A percentile compares a stretch with the other conserved stretches of the same genome.
phyloP scores from a whole-genome alignment of 345 rosid species.

The Gossypium anomalum region DNA sequence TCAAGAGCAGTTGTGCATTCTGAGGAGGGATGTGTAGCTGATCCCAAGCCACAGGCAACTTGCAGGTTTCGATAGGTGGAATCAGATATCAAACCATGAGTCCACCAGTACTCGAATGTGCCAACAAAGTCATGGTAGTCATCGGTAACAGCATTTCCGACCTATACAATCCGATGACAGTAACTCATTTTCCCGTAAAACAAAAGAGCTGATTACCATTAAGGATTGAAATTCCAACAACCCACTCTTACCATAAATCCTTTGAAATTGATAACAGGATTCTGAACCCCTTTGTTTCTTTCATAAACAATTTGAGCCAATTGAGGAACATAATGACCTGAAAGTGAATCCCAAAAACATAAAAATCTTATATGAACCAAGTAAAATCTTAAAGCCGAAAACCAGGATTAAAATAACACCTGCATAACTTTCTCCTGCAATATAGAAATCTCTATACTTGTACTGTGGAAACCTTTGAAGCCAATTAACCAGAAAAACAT shows the following conservation, averaged over 20 bases:
- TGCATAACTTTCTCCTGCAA: conserved; percentile 95
- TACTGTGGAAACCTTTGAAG: conserved; percentile 91
- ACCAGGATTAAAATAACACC: conserved; percentile 34
- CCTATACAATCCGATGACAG: conserved; percentile 33
- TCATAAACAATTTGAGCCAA: conserved; percentile 67
- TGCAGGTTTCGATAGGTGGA: conserved; percentile 58
- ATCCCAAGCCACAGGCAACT: conserved; percentile 45
- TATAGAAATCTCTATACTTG: conserved; percentile 88
- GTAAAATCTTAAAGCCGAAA: neutral
- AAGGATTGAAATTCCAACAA: neutral
- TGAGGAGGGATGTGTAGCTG: conserved; percentile 61
- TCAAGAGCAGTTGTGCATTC: conserved; percentile 56
- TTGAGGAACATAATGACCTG: conserved; percentile 98
- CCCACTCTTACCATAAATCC: conserved; percentile 69
- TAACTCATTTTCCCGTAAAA: neutral
- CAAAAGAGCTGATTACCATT: neutral
- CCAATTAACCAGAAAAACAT: conserved; percentile 75
- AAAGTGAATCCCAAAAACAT: conserved; percentile 10
- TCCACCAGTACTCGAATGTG: conserved; percentile 94
- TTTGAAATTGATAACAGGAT: conserved; percentile 72
- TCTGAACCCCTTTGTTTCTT: conserved; percentile 55
- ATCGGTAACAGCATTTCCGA: conserved; percentile 91
- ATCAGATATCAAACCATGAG: conserved; percentile 93
- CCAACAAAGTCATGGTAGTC: conserved; percentile 79
- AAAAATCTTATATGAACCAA: neutral